A percentile compares a stretch with the other conserved stretches of the same genome.
Evolutionary conservation across 371 early-diverging fungal species (phyloP).

Genomic region (Rhizomucor pusillus): DNA sequence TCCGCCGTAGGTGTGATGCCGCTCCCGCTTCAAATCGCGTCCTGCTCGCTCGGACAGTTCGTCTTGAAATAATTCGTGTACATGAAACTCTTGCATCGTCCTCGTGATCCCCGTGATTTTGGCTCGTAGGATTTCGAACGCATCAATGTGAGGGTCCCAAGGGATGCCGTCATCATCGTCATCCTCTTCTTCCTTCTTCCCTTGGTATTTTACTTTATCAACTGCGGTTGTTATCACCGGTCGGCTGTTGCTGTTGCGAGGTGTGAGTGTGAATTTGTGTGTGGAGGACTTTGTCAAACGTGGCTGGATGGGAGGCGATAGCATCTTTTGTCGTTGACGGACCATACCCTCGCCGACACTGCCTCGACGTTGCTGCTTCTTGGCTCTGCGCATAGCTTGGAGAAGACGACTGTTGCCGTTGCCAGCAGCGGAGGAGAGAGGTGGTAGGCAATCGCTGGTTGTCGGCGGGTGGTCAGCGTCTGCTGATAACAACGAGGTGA

Average conservation of each 20-base stretch:
- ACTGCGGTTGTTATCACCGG: constrained; percentile 5
- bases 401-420: constrained; percentile 11
- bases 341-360: constrained; percentile 27
- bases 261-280: constrained; percentile 3
- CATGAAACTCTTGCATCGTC: constrained; percentile 48
- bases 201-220: too few species aligned
- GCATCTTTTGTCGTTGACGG: constrained; percentile 13
- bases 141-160: constrained; percentile 47
- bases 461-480: too few species aligned
- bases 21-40: constrained; percentile 10
- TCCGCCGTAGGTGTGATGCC: constrained; percentile 6
- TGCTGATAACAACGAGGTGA: background rate
- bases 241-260: constrained; percentile 6
- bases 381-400: constrained; percentile 16
- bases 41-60: constrained; percentile 24
- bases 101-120: constrained; percentile 46
- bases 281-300: constrained; percentile 32
- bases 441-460: constrained; percentile 1
- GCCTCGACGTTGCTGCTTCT: constrained; percentile 29
- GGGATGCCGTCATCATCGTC: constrained; percentile 2
- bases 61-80: constrained; percentile 36
- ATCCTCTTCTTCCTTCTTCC: background rate
- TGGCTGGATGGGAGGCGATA: constrained; percentile 23
- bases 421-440: constrained; percentile 3
- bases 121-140: constrained; percentile 45